Conservation (phyloP, 139 green algal species). For the Chlorella sp. region DNA sequence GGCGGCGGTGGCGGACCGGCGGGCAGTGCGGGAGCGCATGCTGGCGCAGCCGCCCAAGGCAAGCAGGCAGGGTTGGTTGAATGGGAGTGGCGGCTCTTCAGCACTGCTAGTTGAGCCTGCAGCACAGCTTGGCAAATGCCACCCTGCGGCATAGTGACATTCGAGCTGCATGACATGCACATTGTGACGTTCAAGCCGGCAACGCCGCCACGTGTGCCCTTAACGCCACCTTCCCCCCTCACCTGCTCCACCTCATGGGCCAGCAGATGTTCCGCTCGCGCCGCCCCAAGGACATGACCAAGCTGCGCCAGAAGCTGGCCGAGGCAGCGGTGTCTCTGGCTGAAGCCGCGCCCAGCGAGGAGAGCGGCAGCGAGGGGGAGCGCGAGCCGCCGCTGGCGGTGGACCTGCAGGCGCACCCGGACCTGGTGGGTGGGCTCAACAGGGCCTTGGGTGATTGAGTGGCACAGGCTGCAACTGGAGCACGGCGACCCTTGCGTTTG, state of each 20-base stretch:
- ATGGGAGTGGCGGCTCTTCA: too few species aligned
- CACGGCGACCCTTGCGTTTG: too few species aligned
- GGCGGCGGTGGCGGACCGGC: conserved; percentile 13
- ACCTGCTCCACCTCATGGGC: too few species aligned
- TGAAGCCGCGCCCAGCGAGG: neutral
- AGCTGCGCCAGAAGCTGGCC: neutral
- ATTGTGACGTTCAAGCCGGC: too few species aligned
- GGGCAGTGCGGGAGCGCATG: conserved; percentile 31
- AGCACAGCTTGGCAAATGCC: too few species aligned
- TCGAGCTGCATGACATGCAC: too few species aligned
- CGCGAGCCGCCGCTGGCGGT: neutral
- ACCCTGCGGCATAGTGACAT: too few species aligned
- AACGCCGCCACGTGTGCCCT: too few species aligned
- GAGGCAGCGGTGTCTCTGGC: neutral
- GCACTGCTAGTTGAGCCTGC: too few species aligned
- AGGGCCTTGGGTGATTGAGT: too few species aligned
- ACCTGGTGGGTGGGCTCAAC: neutral
- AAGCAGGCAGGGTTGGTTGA: neutral
- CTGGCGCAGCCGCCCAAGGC: conserved; percentile 34
- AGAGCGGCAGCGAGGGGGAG: neutral
- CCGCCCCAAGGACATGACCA: neutral
- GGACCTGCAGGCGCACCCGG: neutral
- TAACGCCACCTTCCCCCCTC: too few species aligned
- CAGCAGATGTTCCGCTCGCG: neutral
- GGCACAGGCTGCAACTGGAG: too few species aligned